These are phyloP conservation scores for Aspergillus carlsbadensis DNA, from an alignment of 495 filamentous ascomycete genomes.

Conservation along the genomic window DNA sequence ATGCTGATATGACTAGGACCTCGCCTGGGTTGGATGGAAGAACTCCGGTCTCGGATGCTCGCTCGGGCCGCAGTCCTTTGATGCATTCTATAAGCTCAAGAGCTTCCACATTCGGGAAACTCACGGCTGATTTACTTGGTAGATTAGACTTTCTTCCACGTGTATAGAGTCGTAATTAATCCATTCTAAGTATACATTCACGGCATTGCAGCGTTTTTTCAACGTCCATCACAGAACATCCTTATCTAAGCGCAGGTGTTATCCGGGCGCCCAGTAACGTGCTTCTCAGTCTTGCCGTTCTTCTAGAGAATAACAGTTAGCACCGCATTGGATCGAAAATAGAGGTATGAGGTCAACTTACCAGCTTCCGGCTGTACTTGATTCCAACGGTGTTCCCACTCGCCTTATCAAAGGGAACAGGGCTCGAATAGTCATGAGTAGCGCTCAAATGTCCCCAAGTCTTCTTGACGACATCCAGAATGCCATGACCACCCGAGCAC, in stretches of 20 bases:
- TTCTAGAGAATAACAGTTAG: constrained; percentile 1
- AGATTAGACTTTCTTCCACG: constrained; percentile 62
- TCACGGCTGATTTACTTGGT: constrained; percentile 9
- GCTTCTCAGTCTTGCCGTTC: constrained; percentile 14
- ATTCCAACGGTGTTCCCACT: constrained; percentile 19
- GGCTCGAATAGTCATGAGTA: constrained; percentile 43
- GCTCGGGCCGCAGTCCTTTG: constrained; percentile 85
- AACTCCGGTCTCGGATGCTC: constrained; percentile 89
- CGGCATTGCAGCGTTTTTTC: not conserved
- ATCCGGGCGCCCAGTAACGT: constrained; percentile 4
- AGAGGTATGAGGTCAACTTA: not conserved
- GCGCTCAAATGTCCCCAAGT: constrained; percentile 30
- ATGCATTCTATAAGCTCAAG: constrained; percentile 94
- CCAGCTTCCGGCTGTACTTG: constrained; percentile 19
- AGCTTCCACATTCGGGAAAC: constrained; percentile 86
- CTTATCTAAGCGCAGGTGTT: not conserved
- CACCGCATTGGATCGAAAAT: not conserved
- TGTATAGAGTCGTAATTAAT: constrained; percentile 42
- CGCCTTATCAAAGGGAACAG: constrained; percentile 27
- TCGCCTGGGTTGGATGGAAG: constrained; percentile 99
- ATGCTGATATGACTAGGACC: constrained; percentile 60
- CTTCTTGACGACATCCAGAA: constrained; percentile 39
- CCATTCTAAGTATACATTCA: not conserved
- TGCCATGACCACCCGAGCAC: constrained; percentile 45
- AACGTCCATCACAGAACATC: no score